These are phyloP conservation scores for Sophora flavescens DNA, from an alignment of 306 rosid species.

Conservation along the genomic window DNA sequence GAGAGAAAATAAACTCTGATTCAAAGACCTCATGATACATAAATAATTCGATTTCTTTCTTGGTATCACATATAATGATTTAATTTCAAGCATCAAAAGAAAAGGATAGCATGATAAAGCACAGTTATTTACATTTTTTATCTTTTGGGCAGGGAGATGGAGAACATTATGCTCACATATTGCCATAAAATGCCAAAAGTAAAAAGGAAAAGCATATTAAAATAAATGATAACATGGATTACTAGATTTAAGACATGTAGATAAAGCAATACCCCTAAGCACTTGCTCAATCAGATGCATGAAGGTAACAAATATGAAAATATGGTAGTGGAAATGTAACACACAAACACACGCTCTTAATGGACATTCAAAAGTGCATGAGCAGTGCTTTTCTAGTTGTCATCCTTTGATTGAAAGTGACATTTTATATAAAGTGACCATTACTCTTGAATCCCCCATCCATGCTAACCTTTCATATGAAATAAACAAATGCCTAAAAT, in stretches of 20 bases:
- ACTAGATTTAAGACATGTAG: background rate
- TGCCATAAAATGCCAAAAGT: background rate
- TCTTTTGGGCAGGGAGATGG: background rate
- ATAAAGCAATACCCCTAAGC: slow-evolving; percentile 14
- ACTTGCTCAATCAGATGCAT: background rate
- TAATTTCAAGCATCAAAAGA: background rate
- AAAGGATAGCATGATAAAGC: background rate
- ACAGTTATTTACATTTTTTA: background rate
- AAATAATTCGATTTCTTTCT: background rate
- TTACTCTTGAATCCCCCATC: slow-evolving; percentile 9
- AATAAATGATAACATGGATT: background rate
- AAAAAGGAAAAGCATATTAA: background rate
- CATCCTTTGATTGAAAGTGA: slow-evolving; percentile 41
- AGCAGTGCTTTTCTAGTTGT: slow-evolving; percentile 31
- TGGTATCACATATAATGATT: background rate
- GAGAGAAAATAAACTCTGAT: background rate
- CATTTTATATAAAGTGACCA: slow-evolving; percentile 30
- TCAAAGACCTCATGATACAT: background rate
- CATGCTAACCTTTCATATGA: slow-evolving; percentile 9
- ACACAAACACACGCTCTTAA: background rate
- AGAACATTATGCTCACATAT: background rate
- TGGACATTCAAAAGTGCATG: slow-evolving; percentile 30
- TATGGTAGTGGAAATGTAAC: slow-evolving; percentile 37
- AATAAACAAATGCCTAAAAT: slow-evolving; percentile 19
- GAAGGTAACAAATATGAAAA: slow-evolving; percentile 1